Percentiles rank a stretch among this genome's conserved stretches.
These are phyloP conservation scores for Arabidopsis hybrid DNA, from an alignment of 441 rosid genomes.

Conservation along the genomic window DNA sequence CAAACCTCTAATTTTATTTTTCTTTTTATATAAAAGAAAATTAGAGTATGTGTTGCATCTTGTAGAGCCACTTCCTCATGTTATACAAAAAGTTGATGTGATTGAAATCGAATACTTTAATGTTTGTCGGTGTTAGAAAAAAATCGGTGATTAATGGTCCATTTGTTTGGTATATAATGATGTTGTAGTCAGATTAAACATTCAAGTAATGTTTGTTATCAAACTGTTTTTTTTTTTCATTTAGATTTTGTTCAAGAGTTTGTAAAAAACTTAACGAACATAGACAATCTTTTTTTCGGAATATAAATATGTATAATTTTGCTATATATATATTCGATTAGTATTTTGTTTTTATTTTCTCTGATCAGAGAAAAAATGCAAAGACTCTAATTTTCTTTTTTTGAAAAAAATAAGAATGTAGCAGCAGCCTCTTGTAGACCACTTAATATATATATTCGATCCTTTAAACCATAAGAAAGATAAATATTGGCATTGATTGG, in stretches of 20 bases:
- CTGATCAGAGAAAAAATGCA: neutral
- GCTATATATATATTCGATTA: neutral
- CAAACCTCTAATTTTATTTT: slow-evolving; percentile 31
- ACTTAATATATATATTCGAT: neutral
- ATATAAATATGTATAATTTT: too few relatives aligned
- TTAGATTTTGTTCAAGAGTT: neutral
- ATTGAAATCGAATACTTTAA: neutral
- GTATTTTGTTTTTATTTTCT: neutral
- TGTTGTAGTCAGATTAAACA: neutral
- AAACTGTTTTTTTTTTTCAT: neutral
- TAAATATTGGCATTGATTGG: too few relatives aligned
- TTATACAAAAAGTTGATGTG: neutral
- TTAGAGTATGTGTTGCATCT: slow-evolving; percentile 12
- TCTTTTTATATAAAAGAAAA: neutral
- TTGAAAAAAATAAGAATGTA: neutral
- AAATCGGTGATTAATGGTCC: neutral
- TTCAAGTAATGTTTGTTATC: neutral
- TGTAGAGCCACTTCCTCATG: neutral
- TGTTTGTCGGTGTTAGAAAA: neutral
- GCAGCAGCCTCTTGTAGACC: neutral
- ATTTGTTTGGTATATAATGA: neutral
- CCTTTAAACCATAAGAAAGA: neutral
- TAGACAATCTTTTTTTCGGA: neutral
- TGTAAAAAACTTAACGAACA: neutral
- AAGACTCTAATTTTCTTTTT: neutral